Evolutionary conservation across 148 eudicot species (phyloP), one percentile per base, ranked within the genome.

Genomic region (Camellia lanceoleosa): DNA sequence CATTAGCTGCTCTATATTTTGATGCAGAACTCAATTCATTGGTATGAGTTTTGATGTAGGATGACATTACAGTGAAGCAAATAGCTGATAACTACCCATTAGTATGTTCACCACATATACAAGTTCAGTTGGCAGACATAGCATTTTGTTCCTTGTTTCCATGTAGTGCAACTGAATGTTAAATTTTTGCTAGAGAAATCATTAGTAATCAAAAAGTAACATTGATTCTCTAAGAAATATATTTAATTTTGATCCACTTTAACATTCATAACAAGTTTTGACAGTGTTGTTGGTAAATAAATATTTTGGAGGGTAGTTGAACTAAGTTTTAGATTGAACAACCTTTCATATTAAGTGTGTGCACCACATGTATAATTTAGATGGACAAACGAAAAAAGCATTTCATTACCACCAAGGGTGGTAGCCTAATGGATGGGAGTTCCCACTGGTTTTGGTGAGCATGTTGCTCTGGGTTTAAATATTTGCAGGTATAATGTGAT

Each of bases 1-100:
- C 20, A 38, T 74, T 58, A 65, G 46, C 23, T 58, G n/a, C 38
- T 58, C 23, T 5, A 49, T 49, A 49, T 49, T 49, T 23, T 65
- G 68, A 30, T 30, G 68, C 11, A 23, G 7, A 58, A 41, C 20
- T 23, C 75, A 54, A 54, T 52, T 30, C 41, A 23, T 73, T 54
- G 61, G 61, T 12, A 52, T 73, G 16, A 52, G 47, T 73, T 55
- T 73, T 73, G 76, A 56, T 73, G n/a, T 73, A 60, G 76, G 59
- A 56, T 11, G 18, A 73, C 63, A 63, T 73, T 73, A 19, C 43
- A 23, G 23, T 42, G 44, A 63, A 73, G 20, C 8, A 55, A 52
- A 7, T 60, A 15, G 76, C 38, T 55, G 63, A 56, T 14, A 8
- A 5, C 71, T 54, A 12, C 62, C 19, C 54, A 44, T 52, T 30